Evolutionary conservation across 306 rosid genomes (phyloP).

Genomic region (Castanea crenata): DNA sequence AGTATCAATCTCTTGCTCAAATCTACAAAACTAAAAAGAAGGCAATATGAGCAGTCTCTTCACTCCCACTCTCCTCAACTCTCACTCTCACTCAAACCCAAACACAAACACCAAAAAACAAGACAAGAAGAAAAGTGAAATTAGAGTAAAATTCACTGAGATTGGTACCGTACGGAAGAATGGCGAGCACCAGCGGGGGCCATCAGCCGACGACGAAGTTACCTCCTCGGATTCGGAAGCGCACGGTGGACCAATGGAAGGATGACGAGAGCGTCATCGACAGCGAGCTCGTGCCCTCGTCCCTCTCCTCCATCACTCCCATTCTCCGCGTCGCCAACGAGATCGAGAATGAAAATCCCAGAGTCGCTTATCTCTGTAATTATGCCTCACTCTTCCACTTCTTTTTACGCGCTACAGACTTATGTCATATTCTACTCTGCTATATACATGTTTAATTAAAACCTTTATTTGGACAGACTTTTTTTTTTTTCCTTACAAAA

Average conservation of each 20-base stretch:
- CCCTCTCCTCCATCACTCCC: conserved; percentile 69
- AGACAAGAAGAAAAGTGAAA: no score
- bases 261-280: conserved; percentile 53
- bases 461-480: no score
- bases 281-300: conserved; percentile 70
- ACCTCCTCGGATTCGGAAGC: conserved; percentile 47
- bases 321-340: conserved; percentile 89
- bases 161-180: not conserved
- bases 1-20: not conserved
- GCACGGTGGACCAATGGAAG: conserved; percentile 40
- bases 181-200: conserved; percentile 91
- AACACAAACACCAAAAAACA: no score
- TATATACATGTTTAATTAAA: no score
- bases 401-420: no score
- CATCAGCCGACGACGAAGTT: conserved; percentile 28
- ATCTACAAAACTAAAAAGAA: no score
- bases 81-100: no score
- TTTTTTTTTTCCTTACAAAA: no score
- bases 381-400: no score
- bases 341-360: conserved; percentile 60
- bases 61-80: not conserved
- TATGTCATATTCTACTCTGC: no score
- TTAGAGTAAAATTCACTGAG: no score
- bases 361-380: conserved; percentile 94
- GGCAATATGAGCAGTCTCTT: not conserved